Base-by-base conservation (phyloP, 1,284 basidiomycete species). In the Pterulicium gracile region DNA sequence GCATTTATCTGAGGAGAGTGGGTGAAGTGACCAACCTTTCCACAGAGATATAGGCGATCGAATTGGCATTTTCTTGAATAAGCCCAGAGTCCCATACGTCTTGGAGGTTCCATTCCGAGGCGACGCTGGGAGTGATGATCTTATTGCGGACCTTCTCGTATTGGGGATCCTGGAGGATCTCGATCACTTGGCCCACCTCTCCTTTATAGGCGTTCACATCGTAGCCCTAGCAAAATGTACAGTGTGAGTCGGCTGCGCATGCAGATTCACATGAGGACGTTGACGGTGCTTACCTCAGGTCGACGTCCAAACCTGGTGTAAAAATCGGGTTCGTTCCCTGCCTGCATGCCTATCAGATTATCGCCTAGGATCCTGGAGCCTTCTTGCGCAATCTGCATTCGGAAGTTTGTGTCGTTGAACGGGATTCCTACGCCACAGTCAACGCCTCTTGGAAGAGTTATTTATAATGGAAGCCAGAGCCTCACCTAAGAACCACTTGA, bases 81-180 rank as follows among this genome's bases (percentile, higher is more conserved):
- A 76, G 83, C 1, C 75, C 76, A 0, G 80, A 77, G 49, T 74
- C 61, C 72, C 75, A 78, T 1, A 72, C 66, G 42, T 72, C 61
- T 47, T 76, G 65, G 0, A 76, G 70, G 3, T 53, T 61, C 78
- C 73, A 85, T 21, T 65, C 65, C 14, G 57, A 54, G 15, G 69
- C 66, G 23, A 84, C 61, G 49, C 73, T 81, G 0, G 85, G 83
- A 0, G 73, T 81, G 39, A 85, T 66, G 41, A 86, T 68, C 40
- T 75, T 67, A 22, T 69, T 61, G 27, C 67, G 64, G 44, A 68
- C 66, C 0, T 60, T 55, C 14, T 79, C 61, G 4, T 61, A 62
- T 15, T 61, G 49, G 45, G 76, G 64, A 34, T 58, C 57, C 20
- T 63, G 54, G 51, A 80, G 65, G 3, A 70, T 69, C 22, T 53